Evolutionary conservation across 2,329 filamentous ascomycete species (phyloP), one percentile per base, ranked within the genome.

Genomic region (Gyromitra esculenta): DNA sequence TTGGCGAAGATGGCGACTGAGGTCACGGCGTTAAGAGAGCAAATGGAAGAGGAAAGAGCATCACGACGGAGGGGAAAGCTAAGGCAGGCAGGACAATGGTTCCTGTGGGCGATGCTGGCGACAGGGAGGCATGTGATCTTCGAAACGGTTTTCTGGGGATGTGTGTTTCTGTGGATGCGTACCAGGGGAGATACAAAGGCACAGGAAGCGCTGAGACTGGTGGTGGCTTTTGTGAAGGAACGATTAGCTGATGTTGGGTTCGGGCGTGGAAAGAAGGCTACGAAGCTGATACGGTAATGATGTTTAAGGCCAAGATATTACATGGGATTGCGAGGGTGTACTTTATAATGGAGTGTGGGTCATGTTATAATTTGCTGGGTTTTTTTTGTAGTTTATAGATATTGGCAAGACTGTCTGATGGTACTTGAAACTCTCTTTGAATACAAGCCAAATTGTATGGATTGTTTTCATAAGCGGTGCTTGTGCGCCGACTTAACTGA

Each of bases 1-100:
- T 87, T 98, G 73, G 92, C 95, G 72, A 92, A 94, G 80, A 90
- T 98, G 85, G 97, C 94, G 4, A 92, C 94, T 15, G 96, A 99
- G 84, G 89, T 99, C 41, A 94, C 96, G 0, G 96, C 96, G 0
- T 84, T 98, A 77, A 89, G 96, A 45, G 96, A 99, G 84, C 94
- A 98, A 82, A 91, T 98, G 80, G 91, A 79, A 43, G 54, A 56
- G 5, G 73, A 73, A 15, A 43, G 65, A 9, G 60, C 60, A 7
- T 89, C 0, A 90, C 92, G 0, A 87, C 92, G 11, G 89, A 95
- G 79, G 91, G 88, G 89, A 77, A 87, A 89, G 18, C 31, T 72
- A 88, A 88, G 79, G 90, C 87, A 79, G 88, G 89, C 76, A 88
- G 88, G 77, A 59, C 87, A 90, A 0, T 96, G 93, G 92, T 63